phyloP scores from a whole-genome alignment of 805 yeast genomes.

The Spathaspora girioi region DNA sequence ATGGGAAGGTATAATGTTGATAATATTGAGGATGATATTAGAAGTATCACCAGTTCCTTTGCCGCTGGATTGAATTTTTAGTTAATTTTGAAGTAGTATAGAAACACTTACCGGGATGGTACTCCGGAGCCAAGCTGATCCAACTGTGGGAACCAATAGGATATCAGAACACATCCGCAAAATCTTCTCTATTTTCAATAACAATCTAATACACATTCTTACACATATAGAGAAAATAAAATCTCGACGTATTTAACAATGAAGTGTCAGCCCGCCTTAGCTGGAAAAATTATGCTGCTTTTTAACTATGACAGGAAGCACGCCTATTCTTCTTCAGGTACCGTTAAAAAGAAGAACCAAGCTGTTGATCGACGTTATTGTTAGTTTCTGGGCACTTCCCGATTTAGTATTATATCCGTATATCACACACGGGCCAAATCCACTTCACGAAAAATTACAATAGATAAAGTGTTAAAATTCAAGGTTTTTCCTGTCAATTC shows the following conservation, averaged over 20 bases:
- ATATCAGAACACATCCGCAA: too few relatives aligned
- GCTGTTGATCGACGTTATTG: neutral
- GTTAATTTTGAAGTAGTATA: neutral
- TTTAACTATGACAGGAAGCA: neutral
- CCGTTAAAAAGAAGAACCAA: neutral
- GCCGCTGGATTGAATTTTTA: conserved; percentile 28
- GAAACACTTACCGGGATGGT: too few relatives aligned
- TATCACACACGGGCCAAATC: neutral
- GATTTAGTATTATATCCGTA: neutral
- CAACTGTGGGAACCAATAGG: neutral
- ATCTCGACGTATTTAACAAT: neutral
- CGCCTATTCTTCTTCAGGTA: neutral
- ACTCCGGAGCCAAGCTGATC: neutral
- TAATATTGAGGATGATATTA: conserved; percentile 30
- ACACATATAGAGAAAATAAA: neutral
- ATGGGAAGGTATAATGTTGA: conserved; percentile 4
- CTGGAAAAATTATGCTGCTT: neutral
- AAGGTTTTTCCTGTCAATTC: neutral
- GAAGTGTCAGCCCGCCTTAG: neutral
- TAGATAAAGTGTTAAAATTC: neutral
- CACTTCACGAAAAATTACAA: too few relatives aligned
- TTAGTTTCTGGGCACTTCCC: neutral
- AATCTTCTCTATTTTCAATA: neutral
- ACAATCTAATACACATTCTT: neutral
- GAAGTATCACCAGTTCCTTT: conserved; percentile 36